Evolutionary conservation across 306 rosid genomes (phyloP), one percentile per base, ranked within the genome.

Genomic region (Medicago arabica): DNA sequence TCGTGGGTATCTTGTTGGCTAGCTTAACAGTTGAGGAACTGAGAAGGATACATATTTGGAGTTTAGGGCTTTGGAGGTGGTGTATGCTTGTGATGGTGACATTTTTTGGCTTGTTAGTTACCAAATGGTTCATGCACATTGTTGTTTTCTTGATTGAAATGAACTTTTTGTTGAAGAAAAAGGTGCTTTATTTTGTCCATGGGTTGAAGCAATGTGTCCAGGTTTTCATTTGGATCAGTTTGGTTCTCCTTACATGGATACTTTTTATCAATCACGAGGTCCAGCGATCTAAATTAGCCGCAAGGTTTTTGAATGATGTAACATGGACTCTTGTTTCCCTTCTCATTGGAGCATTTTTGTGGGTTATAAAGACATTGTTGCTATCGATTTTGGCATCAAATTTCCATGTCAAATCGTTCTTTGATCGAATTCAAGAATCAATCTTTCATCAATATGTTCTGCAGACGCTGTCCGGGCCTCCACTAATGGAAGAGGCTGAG

Each of bases 401-500:
- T 65, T 95, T 95, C 80, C 97, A 92, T 74, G 94, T 90, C 46
- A 92, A 86, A 23, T 86, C 89, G 44, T 94, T 90, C 81, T 96
- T 96, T 68, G 97, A 96, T 76, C 83, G 99, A 72, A 90, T 96
- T 80, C 98, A 92, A 72, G 99, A 90, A 74, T 83, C 99, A 2
- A 82, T 95, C 41, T 92, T 87, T 80, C 93, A 92, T 71, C 96
- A 95, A 77, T 90, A 90, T 67, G 85, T 95, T 77, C 80, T 96
- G 43, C 96, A 87, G 83, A 90, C 84, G 50, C 97, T 92, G 39
- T 90, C 93, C 0, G 96, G 96, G 74, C 91, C 84, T 68, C 83
- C 99, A 8, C 81, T 80, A 9, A 85, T 89, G 12, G 93, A 83
- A 84, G 84, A 83, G 84, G 93, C 92, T 21, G 96, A 83, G 88